phyloP scores from a whole-genome alignment of 495 filamentous ascomycete species.

The Aspergillus hancockii region DNA sequence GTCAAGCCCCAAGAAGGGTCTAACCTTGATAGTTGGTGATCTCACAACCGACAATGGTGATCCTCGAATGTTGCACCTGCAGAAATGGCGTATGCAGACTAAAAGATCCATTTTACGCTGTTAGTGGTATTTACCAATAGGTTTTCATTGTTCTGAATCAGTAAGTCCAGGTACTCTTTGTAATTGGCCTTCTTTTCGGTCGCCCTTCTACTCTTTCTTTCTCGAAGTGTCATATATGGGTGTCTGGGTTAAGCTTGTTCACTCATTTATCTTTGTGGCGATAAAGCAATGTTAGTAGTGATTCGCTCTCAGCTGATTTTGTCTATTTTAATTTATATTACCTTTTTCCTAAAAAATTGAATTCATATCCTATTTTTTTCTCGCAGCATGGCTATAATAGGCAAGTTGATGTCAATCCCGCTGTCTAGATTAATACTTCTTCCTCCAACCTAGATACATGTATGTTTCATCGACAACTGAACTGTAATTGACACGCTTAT shows the following conservation, averaged over 20 bases:
- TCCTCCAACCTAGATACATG: background rate
- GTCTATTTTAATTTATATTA: background rate
- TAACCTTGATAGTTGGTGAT: constrained; percentile 5
- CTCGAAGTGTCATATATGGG: too few relatives aligned
- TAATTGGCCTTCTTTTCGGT: background rate
- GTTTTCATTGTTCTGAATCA: background rate
- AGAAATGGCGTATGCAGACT: constrained; percentile 27
- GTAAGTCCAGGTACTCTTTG: background rate
- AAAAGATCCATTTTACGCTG: constrained; percentile 12
- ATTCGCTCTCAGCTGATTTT: background rate
- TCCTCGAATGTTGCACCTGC: constrained; percentile 26
- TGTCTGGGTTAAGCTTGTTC: too few relatives aligned
- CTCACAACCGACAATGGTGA: constrained; percentile 9
- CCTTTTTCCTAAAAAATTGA: background rate
- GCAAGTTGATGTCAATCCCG: constrained; percentile 2
- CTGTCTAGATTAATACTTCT: background rate
- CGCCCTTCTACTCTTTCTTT: too few relatives aligned
- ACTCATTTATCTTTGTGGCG: background rate
- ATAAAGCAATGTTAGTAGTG: too few relatives aligned
- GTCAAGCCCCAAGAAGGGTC: constrained; percentile 2
- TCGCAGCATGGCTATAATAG: background rate
- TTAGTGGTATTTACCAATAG: constrained; percentile 5
- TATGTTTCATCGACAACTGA: constrained; percentile 1
- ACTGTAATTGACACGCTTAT: constrained; percentile 1
- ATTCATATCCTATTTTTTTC: too few relatives aligned